These are phyloP conservation scores for Phytophthora europaea DNA, from an alignment of 352 stramenopile species.

Conservation along the genomic window DNA sequence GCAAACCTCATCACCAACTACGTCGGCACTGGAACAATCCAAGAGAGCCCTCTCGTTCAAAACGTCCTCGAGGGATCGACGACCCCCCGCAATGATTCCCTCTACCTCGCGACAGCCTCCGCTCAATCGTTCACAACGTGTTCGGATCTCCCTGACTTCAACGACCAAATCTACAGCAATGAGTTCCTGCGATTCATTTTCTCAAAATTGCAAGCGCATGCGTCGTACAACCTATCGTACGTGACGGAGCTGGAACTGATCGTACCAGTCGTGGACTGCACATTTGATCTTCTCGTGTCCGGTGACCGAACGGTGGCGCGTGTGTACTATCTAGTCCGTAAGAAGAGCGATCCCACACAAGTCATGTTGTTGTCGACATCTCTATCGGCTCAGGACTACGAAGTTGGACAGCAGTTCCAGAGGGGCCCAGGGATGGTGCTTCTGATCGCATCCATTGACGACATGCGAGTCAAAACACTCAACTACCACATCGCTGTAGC, in stretches of 20 bases:
- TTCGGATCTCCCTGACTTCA: conserved; percentile 16
- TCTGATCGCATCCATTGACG: conserved; percentile 33
- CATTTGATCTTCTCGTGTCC: conserved; percentile 29
- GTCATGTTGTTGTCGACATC: conserved; percentile 36
- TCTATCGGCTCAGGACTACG: conserved; percentile 43
- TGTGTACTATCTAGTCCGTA: conserved; percentile 40
- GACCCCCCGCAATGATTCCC: conserved; percentile 32
- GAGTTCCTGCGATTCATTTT: conserved; percentile 41
- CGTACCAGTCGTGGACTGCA: conserved; percentile 52
- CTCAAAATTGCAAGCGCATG: conserved; percentile 22
- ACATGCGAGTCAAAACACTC: conserved; percentile 29
- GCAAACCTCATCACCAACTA: conserved; percentile 43
- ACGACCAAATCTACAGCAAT: conserved; percentile 43
- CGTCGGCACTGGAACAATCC: conserved; percentile 33
- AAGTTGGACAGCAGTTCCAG: conserved; percentile 29
- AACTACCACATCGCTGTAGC: conserved; percentile 37
- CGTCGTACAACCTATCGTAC: conserved; percentile 39
- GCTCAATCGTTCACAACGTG: conserved; percentile 36
- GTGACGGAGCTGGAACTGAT: conserved; percentile 45
- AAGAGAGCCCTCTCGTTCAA: conserved; percentile 43
- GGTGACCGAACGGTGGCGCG: conserved; percentile 26
- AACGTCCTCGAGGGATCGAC: conserved; percentile 36
- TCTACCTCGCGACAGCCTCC: conserved; percentile 48
- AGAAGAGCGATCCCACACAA: conserved; percentile 19
- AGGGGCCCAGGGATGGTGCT: conserved; percentile 26